A percentile compares a stretch with the other conserved stretches of the same genome.
Evolutionary conservation across 257 asterid species (phyloP).

Genomic region (Capsicum pubescens): DNA sequence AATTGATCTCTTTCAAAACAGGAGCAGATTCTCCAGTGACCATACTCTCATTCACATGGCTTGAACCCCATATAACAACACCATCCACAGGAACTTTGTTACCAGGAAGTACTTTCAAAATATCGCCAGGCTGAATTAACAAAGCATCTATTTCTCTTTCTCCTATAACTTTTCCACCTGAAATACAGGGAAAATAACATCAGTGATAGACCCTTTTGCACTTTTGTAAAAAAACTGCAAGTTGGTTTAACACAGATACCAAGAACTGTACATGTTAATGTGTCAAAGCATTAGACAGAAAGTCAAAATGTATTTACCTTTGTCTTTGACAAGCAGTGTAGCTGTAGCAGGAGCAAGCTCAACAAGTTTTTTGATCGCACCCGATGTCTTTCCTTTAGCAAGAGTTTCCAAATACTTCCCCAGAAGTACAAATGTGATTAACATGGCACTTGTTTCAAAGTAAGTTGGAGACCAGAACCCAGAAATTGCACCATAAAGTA

Average conservation of each 20-base stretch:
- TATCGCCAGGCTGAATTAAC: slow-evolving; percentile 92
- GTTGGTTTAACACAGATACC: not conserved
- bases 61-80: slow-evolving; percentile 92
- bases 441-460: slow-evolving; percentile 99
- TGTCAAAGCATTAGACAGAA: slow-evolving; percentile 12
- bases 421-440: slow-evolving; percentile 89
- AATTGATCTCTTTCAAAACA: slow-evolving; percentile 66
- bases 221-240: not conserved
- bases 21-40: slow-evolving; percentile 97
- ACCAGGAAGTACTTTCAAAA: slow-evolving; percentile 92
- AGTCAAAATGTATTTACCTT: slow-evolving; percentile 48
- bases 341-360: slow-evolving; percentile 98
- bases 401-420: slow-evolving; percentile 94
- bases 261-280: not conserved
- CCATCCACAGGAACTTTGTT: slow-evolving; percentile 94
- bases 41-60: slow-evolving; percentile 96
- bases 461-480: slow-evolving; percentile 95
- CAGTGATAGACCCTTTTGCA: slow-evolving; percentile 10
- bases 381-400: slow-evolving; percentile 98
- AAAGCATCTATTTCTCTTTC: slow-evolving; percentile 94
- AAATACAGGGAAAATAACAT: slow-evolving; percentile 28
- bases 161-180: slow-evolving; percentile 83
- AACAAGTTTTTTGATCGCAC: slow-evolving; percentile 93
- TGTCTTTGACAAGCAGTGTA: slow-evolving; percentile 67
- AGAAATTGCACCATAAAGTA: slow-evolving; percentile 86